Conservation (phyloP, 2,329 filamentous ascomycete genomes). For the Annulohypoxylon truncatum region DNA sequence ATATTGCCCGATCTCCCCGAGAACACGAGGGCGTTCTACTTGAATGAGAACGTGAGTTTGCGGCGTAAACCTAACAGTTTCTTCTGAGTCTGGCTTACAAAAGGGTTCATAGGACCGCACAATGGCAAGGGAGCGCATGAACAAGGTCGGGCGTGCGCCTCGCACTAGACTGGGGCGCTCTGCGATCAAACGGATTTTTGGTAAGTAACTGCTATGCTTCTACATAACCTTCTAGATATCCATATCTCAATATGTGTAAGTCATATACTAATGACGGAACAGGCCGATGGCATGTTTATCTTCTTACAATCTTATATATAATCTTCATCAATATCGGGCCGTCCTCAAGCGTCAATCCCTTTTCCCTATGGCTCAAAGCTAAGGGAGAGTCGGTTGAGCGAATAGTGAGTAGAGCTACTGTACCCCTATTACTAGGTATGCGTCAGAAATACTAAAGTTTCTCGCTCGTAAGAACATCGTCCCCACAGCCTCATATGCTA, state of each 20-base stretch:
- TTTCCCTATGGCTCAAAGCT: constrained; percentile 56
- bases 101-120: constrained; percentile 33
- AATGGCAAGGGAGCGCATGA: constrained; percentile 40
- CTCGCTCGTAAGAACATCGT: constrained; percentile 56
- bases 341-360: constrained; percentile 51
- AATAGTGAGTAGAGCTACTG: constrained; percentile 53
- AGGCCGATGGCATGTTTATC: constrained; percentile 54
- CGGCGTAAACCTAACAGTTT: neutral
- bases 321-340: constrained; percentile 54
- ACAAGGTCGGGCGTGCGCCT: constrained; percentile 37
- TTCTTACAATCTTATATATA: constrained; percentile 52
- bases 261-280: neutral
- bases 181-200: constrained; percentile 42
- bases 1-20: constrained; percentile 44
- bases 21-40: constrained; percentile 42
- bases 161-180: constrained; percentile 37
- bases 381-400: constrained; percentile 58
- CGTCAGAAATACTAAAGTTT: neutral
- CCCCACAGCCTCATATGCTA: constrained; percentile 60
- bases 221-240: too few species aligned
- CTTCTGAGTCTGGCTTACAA: neutral
- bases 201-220: constrained; percentile 6
- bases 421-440: neutral
- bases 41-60: constrained; percentile 35
- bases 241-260: too few species aligned